Evolutionary conservation across 805 yeast genomes (phyloP).

Genomic region (Candida railenensis): DNA sequence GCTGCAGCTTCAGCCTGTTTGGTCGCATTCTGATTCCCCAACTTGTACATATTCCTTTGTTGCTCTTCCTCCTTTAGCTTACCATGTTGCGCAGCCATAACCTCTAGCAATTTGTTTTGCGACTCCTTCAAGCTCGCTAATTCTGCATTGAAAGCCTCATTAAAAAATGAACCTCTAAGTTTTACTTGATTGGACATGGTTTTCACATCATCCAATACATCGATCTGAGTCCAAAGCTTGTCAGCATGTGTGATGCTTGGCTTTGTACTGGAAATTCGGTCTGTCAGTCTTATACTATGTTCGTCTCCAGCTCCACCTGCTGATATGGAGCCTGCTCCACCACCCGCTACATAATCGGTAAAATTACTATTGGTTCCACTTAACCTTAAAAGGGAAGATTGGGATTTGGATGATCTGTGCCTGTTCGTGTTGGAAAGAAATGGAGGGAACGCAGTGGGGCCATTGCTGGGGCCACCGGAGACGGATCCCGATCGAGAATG

Average conservation of each 20-base stretch:
- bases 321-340: background rate
- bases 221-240: slow-evolving; percentile 83
- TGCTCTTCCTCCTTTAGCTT: slow-evolving; percentile 16
- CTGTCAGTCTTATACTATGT: slow-evolving; percentile 19
- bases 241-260: slow-evolving; percentile 71
- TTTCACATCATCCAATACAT: slow-evolving; percentile 77
- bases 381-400: slow-evolving; percentile 1
- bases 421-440: slow-evolving; percentile 2
- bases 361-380: background rate
- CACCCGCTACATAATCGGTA: slow-evolving; percentile 1
- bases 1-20: background rate
- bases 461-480: background rate
- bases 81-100: slow-evolving; percentile 31
- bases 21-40: slow-evolving; percentile 9
- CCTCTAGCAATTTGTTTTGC: slow-evolving; percentile 45
- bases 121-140: slow-evolving; percentile 52
- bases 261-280: slow-evolving; percentile 51
- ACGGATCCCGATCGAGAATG: background rate
- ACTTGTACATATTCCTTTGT: slow-evolving; percentile 28
- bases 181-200: slow-evolving; percentile 50
- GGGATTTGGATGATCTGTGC: slow-evolving; percentile 3
- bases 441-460: background rate
- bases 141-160: slow-evolving; percentile 48
- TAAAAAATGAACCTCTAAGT: slow-evolving; percentile 49
- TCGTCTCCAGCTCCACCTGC: background rate